These are phyloP conservation scores for Cercospora zeina DNA, from an alignment of 2,329 filamentous ascomycete species.

Conservation along the genomic window DNA sequence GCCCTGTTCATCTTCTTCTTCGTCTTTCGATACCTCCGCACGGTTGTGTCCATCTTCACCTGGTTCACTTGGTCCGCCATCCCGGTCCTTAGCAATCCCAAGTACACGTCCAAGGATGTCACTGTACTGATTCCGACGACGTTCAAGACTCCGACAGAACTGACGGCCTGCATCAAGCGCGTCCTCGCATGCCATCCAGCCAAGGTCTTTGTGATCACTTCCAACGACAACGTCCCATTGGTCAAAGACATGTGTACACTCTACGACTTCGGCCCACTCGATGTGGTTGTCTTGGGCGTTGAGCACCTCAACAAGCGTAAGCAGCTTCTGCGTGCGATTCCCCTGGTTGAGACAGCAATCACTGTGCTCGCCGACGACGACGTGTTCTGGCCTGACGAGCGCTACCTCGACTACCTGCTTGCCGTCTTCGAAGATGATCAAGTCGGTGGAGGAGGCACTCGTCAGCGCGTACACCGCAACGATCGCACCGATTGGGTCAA, in stretches of 20 bases:
- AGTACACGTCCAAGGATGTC: constrained; percentile 33
- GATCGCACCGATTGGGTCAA: constrained; percentile 46
- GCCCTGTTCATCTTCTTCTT: constrained; percentile 27
- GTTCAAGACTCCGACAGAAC: constrained; percentile 37
- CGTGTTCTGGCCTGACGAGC: constrained; percentile 38
- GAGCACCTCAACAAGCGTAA: constrained; percentile 40
- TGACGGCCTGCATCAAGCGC: constrained; percentile 34
- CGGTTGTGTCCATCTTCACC: constrained; percentile 36
- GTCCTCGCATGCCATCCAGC: constrained; percentile 33
- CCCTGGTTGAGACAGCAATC: constrained; percentile 34
- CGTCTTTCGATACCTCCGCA: constrained; percentile 34
- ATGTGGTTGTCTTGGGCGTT: constrained; percentile 39
- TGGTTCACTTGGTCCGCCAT: constrained; percentile 36
- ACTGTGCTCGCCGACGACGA: constrained; percentile 43
- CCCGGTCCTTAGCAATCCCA: constrained; percentile 32
- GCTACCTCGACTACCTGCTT: constrained; percentile 39
- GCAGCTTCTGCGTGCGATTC: constrained; percentile 40
- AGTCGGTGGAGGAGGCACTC: constrained; percentile 59
- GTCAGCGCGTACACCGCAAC: constrained; percentile 55
- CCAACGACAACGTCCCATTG: constrained; percentile 29
- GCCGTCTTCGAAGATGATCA: constrained; percentile 46
- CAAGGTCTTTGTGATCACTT: constrained; percentile 37
- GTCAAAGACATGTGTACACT: constrained; percentile 24
- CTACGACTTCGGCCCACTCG: constrained; percentile 16
- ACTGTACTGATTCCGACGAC: constrained; percentile 41